phyloP scores from a whole-genome alignment of 345 rosid genomes.

The Abelmoschus esculentus region DNA sequence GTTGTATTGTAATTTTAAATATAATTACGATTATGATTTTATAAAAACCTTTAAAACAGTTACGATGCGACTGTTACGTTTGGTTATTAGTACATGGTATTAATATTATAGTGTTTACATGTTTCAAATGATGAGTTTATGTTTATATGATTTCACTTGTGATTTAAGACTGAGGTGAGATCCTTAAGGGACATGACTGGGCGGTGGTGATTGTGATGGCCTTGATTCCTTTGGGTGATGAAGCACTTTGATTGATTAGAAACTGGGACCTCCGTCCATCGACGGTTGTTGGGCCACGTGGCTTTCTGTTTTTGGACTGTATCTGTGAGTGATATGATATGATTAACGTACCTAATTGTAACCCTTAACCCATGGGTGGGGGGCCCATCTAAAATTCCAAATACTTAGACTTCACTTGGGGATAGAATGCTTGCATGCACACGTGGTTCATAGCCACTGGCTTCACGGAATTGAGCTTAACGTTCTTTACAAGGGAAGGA shows the following conservation, averaged over 20 bases:
- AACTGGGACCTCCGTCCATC: constrained; percentile 12
- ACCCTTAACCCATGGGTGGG: not conserved
- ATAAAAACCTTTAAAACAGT: no score
- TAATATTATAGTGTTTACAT: no score
- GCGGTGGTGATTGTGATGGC: constrained; percentile 16
- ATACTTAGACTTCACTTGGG: not conserved
- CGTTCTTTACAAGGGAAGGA: not conserved
- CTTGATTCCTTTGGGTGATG: not conserved
- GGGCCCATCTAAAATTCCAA: not conserved
- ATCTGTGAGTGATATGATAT: not conserved
- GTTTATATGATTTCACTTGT: no score
- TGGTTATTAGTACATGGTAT: no score
- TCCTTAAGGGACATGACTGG: constrained; percentile 1
- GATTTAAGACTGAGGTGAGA: not conserved
- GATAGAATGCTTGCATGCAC: constrained; percentile 6
- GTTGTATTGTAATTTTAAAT: no score
- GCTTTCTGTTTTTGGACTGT: constrained; percentile 7
- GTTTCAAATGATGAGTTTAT: no score
- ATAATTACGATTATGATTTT: no score
- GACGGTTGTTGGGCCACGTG: constrained; percentile 12
- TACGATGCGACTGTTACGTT: no score
- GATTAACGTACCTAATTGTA: constrained; percentile 1
- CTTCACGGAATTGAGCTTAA: constrained; percentile 10
- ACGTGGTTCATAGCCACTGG: constrained; percentile 18
- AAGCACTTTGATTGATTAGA: constrained; percentile 2